Evolutionary conservation across 2,329 filamentous ascomycete species (phyloP).

Genomic region (Claviceps quebecensis): DNA sequence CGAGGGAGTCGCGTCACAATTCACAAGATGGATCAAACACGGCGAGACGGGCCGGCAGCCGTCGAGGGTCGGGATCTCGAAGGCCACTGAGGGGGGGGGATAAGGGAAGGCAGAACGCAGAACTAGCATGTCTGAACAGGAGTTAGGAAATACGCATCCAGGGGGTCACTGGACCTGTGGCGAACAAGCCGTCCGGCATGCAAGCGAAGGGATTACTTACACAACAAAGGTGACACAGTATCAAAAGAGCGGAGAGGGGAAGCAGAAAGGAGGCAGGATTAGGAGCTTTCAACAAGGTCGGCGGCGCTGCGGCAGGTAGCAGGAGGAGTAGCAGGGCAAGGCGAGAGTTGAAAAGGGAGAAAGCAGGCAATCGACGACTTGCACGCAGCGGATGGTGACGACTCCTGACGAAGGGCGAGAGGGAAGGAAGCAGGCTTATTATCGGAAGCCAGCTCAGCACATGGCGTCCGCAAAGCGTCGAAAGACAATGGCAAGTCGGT

Average conservation of each 20-base stretch:
- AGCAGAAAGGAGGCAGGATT: background rate
- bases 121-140: background rate
- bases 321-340: background rate
- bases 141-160: background rate
- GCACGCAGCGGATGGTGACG: background rate
- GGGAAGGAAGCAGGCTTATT: constrained; percentile 2
- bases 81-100: background rate
- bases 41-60: background rate
- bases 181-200: background rate
- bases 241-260: background rate
- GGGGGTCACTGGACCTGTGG: background rate
- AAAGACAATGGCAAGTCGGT: background rate
- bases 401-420: background rate
- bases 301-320: background rate
- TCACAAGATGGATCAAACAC: background rate
- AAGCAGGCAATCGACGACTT: background rate
- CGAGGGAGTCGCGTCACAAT: background rate
- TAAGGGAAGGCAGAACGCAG: background rate
- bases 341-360: background rate
- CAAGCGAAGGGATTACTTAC: background rate
- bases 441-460: constrained; percentile 5
- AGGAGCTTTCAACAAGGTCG: background rate
- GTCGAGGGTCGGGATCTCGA: background rate
- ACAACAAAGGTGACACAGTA: background rate
- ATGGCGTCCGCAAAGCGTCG: constrained; percentile 6